Conservation (phyloP, 495 filamentous ascomycete species). For the Neurospora sp. region DNA sequence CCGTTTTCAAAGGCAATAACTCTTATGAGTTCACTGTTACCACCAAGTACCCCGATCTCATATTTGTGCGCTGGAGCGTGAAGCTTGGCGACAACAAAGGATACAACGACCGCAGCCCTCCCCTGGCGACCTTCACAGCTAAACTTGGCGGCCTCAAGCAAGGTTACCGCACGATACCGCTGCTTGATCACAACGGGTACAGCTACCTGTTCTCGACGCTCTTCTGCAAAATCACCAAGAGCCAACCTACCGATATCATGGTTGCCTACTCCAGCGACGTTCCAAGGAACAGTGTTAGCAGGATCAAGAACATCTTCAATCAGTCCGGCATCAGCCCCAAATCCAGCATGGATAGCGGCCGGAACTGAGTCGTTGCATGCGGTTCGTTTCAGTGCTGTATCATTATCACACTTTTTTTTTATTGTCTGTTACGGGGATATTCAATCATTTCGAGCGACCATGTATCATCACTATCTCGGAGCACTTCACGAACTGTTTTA, state of each 20-base stretch:
- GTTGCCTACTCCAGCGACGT: constrained; percentile 30
- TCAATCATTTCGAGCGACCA: not conserved
- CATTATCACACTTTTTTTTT: constrained; percentile 2
- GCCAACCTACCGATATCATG: constrained; percentile 43
- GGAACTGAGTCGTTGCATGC: constrained; percentile 4
- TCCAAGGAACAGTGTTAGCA: constrained; percentile 29
- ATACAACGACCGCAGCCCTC: constrained; percentile 50
- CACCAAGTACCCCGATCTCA: constrained; percentile 83
- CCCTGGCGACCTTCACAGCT: constrained; percentile 79
- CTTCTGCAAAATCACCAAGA: constrained; percentile 73
- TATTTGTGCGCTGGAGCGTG: constrained; percentile 91
- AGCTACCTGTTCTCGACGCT: constrained; percentile 90
- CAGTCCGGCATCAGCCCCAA: constrained; percentile 32
- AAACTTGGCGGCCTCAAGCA: constrained; percentile 83
- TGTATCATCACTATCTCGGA: not conserved
- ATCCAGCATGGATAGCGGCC: constrained; percentile 33
- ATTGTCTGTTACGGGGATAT: constrained; percentile 3
- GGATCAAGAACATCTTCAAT: constrained; percentile 40
- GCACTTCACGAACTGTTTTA: not conserved
- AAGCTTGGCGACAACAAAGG: constrained; percentile 67
- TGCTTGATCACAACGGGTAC: constrained; percentile 81
- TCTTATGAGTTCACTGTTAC: constrained; percentile 65
- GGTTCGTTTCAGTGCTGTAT: constrained; percentile 7
- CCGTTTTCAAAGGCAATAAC: constrained; percentile 51
- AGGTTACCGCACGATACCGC: constrained; percentile 93